Base-by-base conservation (phyloP, 768 basidiomycete genomes). In the Lactifluus echinatus region DNA sequence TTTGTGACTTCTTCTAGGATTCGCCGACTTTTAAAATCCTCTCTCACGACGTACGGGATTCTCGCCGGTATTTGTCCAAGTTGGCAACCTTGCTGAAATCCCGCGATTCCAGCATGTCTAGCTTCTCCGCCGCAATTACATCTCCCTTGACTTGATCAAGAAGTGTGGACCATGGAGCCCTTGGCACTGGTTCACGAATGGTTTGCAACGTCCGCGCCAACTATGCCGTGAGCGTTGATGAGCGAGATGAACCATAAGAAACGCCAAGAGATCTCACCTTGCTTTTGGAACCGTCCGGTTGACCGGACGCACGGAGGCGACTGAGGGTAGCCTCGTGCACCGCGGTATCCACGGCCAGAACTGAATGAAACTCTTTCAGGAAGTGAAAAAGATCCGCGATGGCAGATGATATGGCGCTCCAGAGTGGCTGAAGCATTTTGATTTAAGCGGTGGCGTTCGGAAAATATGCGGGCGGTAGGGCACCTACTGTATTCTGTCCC, bases 321-420 rank as follows among this genome's bases (percentile, higher is more conserved):
- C 76, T 74, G 24, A 88, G 66, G 3, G 76, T 74, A 10, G 73
- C 71, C 29, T 77, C 69, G 44, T 83, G 79, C 6, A 73, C 67
- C 21, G 80, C 75, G 19, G 76, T 74, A 55, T 87, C 79, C 44
- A 85, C 69, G 14, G 76, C 75, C 23, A 85, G 66, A 15, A 78
- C 72, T 15, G 75, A 77, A 24, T 76, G 80, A 29, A 81, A 68
- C 37, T 81, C 77, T 49, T 77, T 77, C 53, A 87, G 56, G 66
- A 85, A 88, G 21, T 82, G 64, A 64, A 87, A 76, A 48, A 89
- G 66, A 57, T 87, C 84, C 23, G 82, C 80, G 12, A 84, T 75
- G 8, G 84, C 84, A 7, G 82, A 77, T 64, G 79, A 79, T 17
- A 78, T 75, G 40, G 83, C 70, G 15, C 76, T 75, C 15, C 77